Evolutionary conservation across 768 basidiomycete genomes (phyloP), one percentile per base, ranked within the genome.

Genomic region (Brasilioporus rufonigricans): DNA sequence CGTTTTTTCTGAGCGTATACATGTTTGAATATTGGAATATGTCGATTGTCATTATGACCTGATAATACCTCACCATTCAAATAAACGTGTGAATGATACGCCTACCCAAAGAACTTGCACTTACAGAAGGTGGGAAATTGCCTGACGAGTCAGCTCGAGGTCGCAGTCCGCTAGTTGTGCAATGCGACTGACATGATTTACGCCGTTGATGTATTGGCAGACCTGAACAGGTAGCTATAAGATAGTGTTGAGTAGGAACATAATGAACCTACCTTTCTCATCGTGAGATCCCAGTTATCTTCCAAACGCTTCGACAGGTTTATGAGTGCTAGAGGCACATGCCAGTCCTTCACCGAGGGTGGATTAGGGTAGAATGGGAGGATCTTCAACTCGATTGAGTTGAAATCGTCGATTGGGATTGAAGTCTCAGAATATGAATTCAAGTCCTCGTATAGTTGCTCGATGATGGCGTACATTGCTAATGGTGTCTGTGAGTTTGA

Each of bases 11-110:
- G 26, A 94, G 77, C 1, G 93, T 93, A 67, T 99, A 99, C 86
- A 96, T 93, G 70, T 98, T 98, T 16, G 93, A 93, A 70, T 89
- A 96, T 69, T 97, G 95, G 69, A 99, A 99, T 41, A 98, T 92
- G 73, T 99, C 97, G 51, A 95, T 85, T 58, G 86, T 89, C 89
- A 98, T 93, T 60, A 97, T 85, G 39, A 95, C 93, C 74, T 97
- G 93, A 68, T 98, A 98, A 65, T 93, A 97, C 41, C 93, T 95
- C 59, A n/a, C 24, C 43, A 18, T 53, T 27, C 23, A 24, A 41
- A 35, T 52, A 31, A 64, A 60, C 5, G 38, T 51, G 44, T 40
- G 35, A 36, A n/a, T 27, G 18, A 26, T 40, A 23, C 12, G 21
- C 24, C 33, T 26, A 51, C 13, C n/a, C 13, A 40, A 6, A 26